Evolutionary conservation across 331 rosid genomes (phyloP), one percentile per base, ranked within the genome.

Genomic region (Malus hybrid): DNA sequence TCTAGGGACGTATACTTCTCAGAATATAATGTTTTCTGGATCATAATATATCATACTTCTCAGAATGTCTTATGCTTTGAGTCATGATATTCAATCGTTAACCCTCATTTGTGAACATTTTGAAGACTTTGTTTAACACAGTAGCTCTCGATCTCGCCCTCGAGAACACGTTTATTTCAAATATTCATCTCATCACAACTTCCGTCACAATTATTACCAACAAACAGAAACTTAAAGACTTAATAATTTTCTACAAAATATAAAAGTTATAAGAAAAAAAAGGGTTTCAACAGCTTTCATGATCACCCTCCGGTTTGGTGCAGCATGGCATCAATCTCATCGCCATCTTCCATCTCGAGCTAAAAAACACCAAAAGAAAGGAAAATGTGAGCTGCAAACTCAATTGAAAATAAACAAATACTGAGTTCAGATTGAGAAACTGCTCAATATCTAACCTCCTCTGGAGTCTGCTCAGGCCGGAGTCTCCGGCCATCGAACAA

Each of bases 311-410:
- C 92, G 1, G 84, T 87, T 79, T 86, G 90, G 70, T 87, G 94
- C 69, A 87, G 73, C 94, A 89, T 87, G 14, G 95, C 95, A 81
- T 87, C 95, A 13, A 89, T 85, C 84, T 87, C 95, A 54, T 90
- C 92, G 15, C 90, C 90, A 11, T 90, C 90, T 70, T 87, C 89
- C 95, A 90, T 86, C 81, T 87, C 87, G 48, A 90, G 87, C 92
- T 84, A 73, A 80, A 28, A 33, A 19, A 60, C 52, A 52, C 19
- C 48, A 29, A 14, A 34, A 14, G 29, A 27, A 14, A 28, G 14
- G 29, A 27, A 36, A 18, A 31, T 16, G 33, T 59, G 9, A 72
- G 39, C 12, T 39, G 54, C 6, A 6, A 48, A 70, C 12, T n/a
- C 61, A 59, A 63, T 69, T 10, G 2, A 28, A 59, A 42, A 3